Evolutionary conservation across 2,329 filamentous ascomycete species (phyloP), one percentile per base, ranked within the genome.

Genomic region (Cordyceps sp.): DNA sequence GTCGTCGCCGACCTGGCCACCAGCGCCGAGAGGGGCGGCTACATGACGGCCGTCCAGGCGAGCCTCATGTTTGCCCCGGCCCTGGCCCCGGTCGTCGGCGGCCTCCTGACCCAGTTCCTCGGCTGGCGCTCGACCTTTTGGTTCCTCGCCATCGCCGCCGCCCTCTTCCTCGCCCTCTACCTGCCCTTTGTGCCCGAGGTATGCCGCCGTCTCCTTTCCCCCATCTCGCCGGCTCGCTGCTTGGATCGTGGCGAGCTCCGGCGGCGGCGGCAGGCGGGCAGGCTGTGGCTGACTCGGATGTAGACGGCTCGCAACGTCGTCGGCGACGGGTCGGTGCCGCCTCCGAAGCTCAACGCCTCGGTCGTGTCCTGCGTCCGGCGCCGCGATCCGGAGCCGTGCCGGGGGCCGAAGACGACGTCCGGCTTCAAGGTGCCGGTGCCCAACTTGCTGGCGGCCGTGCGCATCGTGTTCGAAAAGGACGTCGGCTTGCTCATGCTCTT

Each of bases 1-100:
- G 65, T 80, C 1, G 62, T 81, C 2, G 69, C 69, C 1, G 78
- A 83, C 44, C 57, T 78, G 6, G 58, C 68, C 10, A 76, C 72
- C 0, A 65, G 66, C 2, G 64, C 64, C 1, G 74, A 82, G 44
- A 56, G 77, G 36, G 73, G 73, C 3, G 54, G 61, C 24, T 73
- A 72, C 40, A 61, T 62, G 41, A 67, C 59, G 17, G 59, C 57
- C 15, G 49, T 60, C 15, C 65, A 60, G 2, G 46, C 52, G 1
- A 58, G 73, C 0, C 44, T 77, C 2, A 23, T 12, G 21, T 12
- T 23, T 12, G 64, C 54, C 0, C 61, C 61, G 5, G 53, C 60
- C 0, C 33, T 67, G 4, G 62, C 68, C 0, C 73, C 75, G 0
- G 58, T 76, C 10, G 54, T 77, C 12, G 72, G 73, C 2, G 73